phyloP scores from a whole-genome alignment of 1,284 basidiomycete genomes.

The Cerrena zonata region DNA sequence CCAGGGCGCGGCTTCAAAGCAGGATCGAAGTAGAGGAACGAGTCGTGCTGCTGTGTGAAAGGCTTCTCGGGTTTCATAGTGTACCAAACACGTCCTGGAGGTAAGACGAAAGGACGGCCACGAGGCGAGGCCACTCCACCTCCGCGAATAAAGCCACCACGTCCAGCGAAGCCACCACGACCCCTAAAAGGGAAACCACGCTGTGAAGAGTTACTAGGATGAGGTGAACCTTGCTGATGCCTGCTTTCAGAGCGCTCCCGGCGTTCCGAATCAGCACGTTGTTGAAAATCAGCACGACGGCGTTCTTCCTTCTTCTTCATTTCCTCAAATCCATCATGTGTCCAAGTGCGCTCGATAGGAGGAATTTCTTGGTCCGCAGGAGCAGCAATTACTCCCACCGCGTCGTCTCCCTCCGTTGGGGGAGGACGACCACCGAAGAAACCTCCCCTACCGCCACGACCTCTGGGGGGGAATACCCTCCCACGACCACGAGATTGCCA shows the following conservation, averaged over 20 bases:
- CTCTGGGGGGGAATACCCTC: constrained; percentile 47
- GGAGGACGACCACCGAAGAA: constrained; percentile 22
- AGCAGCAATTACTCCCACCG: constrained; percentile 9
- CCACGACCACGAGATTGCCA: constrained; percentile 68
- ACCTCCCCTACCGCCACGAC: constrained; percentile 43
- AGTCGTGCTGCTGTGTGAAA: constrained; percentile 76
- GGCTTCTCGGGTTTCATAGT: constrained; percentile 68
- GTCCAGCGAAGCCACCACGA: constrained; percentile 36
- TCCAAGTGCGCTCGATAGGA: constrained; percentile 66
- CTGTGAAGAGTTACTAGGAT: constrained; percentile 21
- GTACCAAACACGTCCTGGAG: constrained; percentile 53
- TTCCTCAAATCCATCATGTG: constrained; percentile 79
- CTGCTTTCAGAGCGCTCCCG: constrained; percentile 21
- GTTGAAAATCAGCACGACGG: constrained; percentile 31
- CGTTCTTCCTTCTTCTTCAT: constrained; percentile 68
- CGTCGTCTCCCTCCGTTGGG: constrained; percentile 8
- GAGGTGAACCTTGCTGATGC: constrained; percentile 21
- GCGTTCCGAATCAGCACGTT: constrained; percentile 18
- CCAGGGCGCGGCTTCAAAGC: constrained; percentile 51
- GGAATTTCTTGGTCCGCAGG: constrained; percentile 33
- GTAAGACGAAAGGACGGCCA: constrained; percentile 26
- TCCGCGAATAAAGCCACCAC: constrained; percentile 39
- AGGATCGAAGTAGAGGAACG: constrained; percentile 59
- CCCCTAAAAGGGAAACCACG: constrained; percentile 32
- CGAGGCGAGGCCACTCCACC: constrained; percentile 21